phyloP scores from a whole-genome alignment of 1,139 yeast genomes.

The Hyphopichia fennica region DNA sequence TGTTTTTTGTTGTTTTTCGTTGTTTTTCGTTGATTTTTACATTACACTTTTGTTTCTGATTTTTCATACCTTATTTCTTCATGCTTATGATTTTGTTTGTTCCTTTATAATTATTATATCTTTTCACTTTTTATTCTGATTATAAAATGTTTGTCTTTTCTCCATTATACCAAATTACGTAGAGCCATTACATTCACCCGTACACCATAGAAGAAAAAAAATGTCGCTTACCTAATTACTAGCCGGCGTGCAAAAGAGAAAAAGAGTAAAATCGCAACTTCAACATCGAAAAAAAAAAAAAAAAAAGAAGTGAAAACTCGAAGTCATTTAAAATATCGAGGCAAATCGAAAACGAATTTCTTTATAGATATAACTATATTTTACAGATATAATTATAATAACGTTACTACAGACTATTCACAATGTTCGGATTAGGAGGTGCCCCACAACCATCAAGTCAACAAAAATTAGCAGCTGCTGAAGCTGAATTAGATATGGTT shows the following conservation, averaged over 20 bases:
- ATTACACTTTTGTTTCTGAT: no score
- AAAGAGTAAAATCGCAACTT: not conserved
- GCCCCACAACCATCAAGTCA: slow-evolving; percentile 72
- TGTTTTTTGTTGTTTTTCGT: not conserved
- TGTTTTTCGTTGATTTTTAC: no score
- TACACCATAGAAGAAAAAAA: no score
- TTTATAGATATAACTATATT: not conserved
- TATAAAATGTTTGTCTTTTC: no score
- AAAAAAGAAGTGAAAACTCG: not conserved
- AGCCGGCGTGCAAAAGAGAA: not conserved
- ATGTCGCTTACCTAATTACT: not conserved
- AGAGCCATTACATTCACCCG: no score
- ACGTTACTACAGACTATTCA: not conserved
- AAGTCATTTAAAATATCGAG: not conserved
- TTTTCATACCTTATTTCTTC: no score
- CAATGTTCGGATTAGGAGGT: slow-evolving; percentile 85
- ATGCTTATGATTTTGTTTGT: no score
- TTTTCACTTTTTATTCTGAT: no score
- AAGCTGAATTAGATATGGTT: slow-evolving; percentile 95
- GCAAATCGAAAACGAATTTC: not conserved
- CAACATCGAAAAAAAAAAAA: not conserved
- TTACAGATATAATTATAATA: not conserved
- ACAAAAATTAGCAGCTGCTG: slow-evolving; percentile 70
- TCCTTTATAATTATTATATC: no score
- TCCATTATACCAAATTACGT: no score